Evolutionary conservation across 139 green algal genomes (phyloP).

Genomic region (Micractinium sp.): DNA sequence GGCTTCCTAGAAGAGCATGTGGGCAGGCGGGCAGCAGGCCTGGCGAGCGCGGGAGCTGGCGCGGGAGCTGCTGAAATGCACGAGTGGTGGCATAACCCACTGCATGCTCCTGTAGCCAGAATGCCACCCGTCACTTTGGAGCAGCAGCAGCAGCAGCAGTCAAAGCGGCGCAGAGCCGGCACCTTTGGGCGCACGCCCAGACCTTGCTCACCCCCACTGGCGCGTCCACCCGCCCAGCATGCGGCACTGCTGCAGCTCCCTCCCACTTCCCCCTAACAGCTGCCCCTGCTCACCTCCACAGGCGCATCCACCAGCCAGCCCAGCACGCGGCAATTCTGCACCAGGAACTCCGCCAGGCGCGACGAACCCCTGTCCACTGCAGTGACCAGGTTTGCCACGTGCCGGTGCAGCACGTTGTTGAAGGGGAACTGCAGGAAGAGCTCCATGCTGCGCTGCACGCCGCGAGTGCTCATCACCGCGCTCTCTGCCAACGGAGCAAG

Average conservation of each 20-base stretch:
- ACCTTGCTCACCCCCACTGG: too few species aligned
- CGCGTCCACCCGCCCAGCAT: neutral
- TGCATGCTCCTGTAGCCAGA: too few species aligned
- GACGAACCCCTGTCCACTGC: constrained; percentile 44
- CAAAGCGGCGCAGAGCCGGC: neutral
- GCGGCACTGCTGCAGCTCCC: neutral
- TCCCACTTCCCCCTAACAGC: neutral
- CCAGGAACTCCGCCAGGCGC: constrained; percentile 68
- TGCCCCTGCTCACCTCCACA: constrained; percentile 36
- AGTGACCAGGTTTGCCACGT: constrained; percentile 71
- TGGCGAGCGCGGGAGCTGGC: too few species aligned
- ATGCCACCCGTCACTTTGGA: too few species aligned
- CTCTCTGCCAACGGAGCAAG: neutral
- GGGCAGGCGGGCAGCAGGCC: too few species aligned
- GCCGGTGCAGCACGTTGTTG: constrained; percentile 91
- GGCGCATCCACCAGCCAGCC: constrained; percentile 75
- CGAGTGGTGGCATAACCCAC: neutral
- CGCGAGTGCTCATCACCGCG: constrained; percentile 56
- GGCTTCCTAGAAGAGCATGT: too few species aligned
- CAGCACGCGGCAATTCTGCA: constrained; percentile 66
- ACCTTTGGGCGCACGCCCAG: too few species aligned
- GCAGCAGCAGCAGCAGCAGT: neutral
- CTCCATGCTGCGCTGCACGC: constrained; percentile 66
- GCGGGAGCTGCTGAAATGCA: neutral
- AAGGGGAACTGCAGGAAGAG: constrained; percentile 88